Conservation (phyloP, 768 basidiomycete species). For the Lanmaoa rubissima region DNA sequence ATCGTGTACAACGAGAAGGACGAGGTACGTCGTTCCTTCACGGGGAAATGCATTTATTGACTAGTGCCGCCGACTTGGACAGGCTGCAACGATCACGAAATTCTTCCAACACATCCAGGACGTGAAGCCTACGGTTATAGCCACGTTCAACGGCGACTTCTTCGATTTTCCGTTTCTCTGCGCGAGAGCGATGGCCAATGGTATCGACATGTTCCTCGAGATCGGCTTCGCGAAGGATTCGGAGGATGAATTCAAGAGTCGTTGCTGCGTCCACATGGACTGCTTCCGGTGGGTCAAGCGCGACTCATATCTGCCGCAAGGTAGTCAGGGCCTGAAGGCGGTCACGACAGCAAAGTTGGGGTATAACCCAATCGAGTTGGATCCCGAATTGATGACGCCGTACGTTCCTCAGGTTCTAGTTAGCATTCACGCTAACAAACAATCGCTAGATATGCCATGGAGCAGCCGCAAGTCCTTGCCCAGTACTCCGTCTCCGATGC, state of each 20-base stretch:
- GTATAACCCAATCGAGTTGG: slow-evolving; percentile 94
- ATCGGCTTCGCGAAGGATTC: slow-evolving; percentile 89
- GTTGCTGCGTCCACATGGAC: slow-evolving; percentile 96
- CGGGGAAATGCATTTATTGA: background rate
- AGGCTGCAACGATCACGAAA: slow-evolving; percentile 78
- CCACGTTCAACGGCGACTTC: slow-evolving; percentile 98
- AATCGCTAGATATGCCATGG: slow-evolving; percentile 79
- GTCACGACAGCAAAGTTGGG: slow-evolving; percentile 96
- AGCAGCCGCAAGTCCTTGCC: slow-evolving; percentile 91
- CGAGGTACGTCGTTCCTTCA: slow-evolving; percentile 53
- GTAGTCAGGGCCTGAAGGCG: slow-evolving; percentile 96
- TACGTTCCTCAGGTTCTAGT: slow-evolving; percentile 40
- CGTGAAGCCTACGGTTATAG: slow-evolving; percentile 93
- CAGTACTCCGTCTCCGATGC: slow-evolving; percentile 99
- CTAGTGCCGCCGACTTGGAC: background rate
- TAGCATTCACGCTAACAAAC: background rate
- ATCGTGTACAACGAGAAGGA: slow-evolving; percentile 92
- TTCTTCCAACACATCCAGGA: slow-evolving; percentile 96
- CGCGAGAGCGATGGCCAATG: slow-evolving; percentile 79
- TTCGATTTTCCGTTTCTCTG: slow-evolving; percentile 99
- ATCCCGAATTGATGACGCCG: slow-evolving; percentile 99
- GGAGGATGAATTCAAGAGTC: slow-evolving; percentile 94
- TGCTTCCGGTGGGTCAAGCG: slow-evolving; percentile 99
- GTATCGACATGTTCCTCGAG: slow-evolving; percentile 95
- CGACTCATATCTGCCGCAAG: slow-evolving; percentile 97